Conservation (phyloP, 2,329 filamentous ascomycete species). For the Truncatella angustata region DNA sequence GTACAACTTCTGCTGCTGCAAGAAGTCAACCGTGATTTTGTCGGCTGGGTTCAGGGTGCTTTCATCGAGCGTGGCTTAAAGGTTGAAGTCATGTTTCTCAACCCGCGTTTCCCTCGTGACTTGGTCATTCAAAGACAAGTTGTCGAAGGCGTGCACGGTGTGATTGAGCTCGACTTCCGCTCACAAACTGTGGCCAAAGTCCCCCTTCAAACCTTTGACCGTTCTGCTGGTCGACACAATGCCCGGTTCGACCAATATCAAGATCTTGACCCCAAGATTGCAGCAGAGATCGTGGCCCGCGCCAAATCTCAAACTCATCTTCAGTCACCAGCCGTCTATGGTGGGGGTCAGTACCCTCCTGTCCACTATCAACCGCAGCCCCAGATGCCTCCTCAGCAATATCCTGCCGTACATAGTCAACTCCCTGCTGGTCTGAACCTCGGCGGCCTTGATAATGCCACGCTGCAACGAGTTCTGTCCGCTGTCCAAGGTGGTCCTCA, state of each 20-base stretch:
- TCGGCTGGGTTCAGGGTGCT: conserved; percentile 75
- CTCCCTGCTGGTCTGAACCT: not conserved
- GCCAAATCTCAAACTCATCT: conserved; percentile 50
- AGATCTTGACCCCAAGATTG: conserved; percentile 74
- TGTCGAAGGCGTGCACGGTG: conserved; percentile 82
- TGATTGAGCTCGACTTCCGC: conserved; percentile 71
- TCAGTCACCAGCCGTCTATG: conserved; percentile 26
- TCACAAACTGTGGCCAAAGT: conserved; percentile 73
- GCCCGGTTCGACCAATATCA: conserved; percentile 86
- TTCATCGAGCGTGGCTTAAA: conserved; percentile 72
- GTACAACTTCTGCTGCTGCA: conserved; percentile 84
- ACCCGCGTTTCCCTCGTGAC: conserved; percentile 71
- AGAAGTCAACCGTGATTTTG: conserved; percentile 75
- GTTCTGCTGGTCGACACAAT: conserved; percentile 69
- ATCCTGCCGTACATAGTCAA: conserved; percentile 6
- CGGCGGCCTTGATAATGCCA: conserved; percentile 22
- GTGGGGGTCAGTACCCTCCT: conserved; percentile 14
- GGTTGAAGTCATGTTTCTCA: conserved; percentile 77
- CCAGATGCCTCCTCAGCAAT: conserved; percentile 10
- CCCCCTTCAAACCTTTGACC: conserved; percentile 81
- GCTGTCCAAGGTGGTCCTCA: conserved; percentile 24
- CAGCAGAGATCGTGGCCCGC: conserved; percentile 76
- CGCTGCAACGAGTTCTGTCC: conserved; percentile 32
- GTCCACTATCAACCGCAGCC: conserved; percentile 19
- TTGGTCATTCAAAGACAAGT: conserved; percentile 83